A percentile compares a stretch with the other conserved stretches of the same genome.
Evolutionary conservation across 805 yeast species (phyloP).

Genomic region (Lipomyces yamanashiensis): DNA sequence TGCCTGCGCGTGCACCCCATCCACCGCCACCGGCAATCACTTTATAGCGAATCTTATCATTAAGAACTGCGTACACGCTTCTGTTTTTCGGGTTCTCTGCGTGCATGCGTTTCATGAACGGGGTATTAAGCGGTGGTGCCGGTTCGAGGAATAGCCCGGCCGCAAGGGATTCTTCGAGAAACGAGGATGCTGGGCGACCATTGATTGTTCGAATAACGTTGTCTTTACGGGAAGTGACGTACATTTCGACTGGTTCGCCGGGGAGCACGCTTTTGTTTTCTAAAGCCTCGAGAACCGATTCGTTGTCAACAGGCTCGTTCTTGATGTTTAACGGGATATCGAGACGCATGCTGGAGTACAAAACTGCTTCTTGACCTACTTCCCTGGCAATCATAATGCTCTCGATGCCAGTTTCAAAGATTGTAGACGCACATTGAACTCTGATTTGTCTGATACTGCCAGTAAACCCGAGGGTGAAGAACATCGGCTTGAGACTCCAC

Average conservation of each 20-base stretch:
- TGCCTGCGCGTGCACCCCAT: slow-evolving; percentile 72
- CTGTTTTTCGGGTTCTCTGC: slow-evolving; percentile 21
- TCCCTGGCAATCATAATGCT: slow-evolving; percentile 17
- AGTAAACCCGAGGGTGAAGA: slow-evolving; percentile 17
- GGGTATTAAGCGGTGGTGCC: slow-evolving; percentile 25
- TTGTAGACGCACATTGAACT: slow-evolving; percentile 31
- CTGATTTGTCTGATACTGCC: slow-evolving; percentile 6
- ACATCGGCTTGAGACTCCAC: slow-evolving; percentile 23
- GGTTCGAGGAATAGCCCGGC: slow-evolving; percentile 32
- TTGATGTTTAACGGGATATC: slow-evolving; percentile 23
- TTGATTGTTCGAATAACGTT: slow-evolving; percentile 65
- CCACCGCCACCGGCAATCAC: slow-evolving; percentile 78
- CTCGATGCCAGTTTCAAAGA: slow-evolving; percentile 34
- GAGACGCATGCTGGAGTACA: slow-evolving; percentile 24
- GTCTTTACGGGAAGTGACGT: slow-evolving; percentile 57
- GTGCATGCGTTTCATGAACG: slow-evolving; percentile 1
- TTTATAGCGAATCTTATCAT: slow-evolving; percentile 49
- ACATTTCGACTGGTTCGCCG: slow-evolving; percentile 41
- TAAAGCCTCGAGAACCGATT: slow-evolving; percentile 24
- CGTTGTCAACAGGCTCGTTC: slow-evolving; percentile 11
- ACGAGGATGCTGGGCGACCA: slow-evolving; percentile 60
- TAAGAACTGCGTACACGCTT: slow-evolving; percentile 31
- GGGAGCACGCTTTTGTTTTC: slow-evolving; percentile 2
- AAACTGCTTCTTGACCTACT: slow-evolving; percentile 12
- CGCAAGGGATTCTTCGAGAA: slow-evolving; percentile 48